These are phyloP conservation scores for Colletotrichum lindemuthianum DNA, from an alignment of 2,329 filamentous ascomycete genomes.

Conservation along the genomic window DNA sequence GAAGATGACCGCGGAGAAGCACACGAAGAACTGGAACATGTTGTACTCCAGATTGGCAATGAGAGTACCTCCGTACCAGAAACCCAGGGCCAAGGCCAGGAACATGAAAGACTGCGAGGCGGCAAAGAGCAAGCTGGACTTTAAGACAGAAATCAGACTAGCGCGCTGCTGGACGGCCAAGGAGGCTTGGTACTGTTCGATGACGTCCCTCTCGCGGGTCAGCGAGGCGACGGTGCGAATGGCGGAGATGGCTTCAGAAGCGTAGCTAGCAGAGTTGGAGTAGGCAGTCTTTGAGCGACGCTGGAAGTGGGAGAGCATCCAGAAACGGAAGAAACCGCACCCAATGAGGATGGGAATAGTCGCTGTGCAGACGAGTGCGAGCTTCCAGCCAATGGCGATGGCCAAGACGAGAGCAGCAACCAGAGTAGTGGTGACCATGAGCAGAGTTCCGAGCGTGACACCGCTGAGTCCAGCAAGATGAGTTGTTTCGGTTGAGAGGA, in stretches of 20 bases:
- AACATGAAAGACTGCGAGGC: slow-evolving; percentile 86
- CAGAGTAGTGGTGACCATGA: slow-evolving; percentile 84
- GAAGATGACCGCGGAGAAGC: slow-evolving; percentile 88
- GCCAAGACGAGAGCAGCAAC: slow-evolving; percentile 76
- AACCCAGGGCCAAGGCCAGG: slow-evolving; percentile 84
- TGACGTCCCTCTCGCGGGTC: slow-evolving; percentile 86
- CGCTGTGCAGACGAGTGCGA: slow-evolving; percentile 83
- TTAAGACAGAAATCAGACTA: slow-evolving; percentile 78
- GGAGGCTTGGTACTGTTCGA: slow-evolving; percentile 73
- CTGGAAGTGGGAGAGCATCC: slow-evolving; percentile 82
- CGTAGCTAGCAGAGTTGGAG: slow-evolving; percentile 82
- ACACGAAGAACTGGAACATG: slow-evolving; percentile 91
- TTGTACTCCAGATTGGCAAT: slow-evolving; percentile 77
- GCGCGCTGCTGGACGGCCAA: slow-evolving; percentile 73
- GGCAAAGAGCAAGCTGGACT: slow-evolving; percentile 83
- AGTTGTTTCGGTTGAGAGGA: slow-evolving; percentile 89
- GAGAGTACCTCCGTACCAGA: slow-evolving; percentile 89
- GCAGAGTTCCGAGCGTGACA: slow-evolving; percentile 84
- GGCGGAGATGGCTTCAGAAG: slow-evolving; percentile 91
- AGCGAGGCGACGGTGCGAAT: slow-evolving; percentile 94
- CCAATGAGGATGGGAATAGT: slow-evolving; percentile 80
- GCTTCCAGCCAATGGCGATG: slow-evolving; percentile 85
- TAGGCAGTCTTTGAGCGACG: slow-evolving; percentile 83
- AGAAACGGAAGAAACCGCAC: slow-evolving; percentile 90
- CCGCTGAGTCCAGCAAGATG: slow-evolving; percentile 90